Percentiles rank a stretch among this genome's conserved stretches.
Conservation (phyloP, 2,329 filamentous ascomycete species). For the Madurella mycetomatis region DNA sequence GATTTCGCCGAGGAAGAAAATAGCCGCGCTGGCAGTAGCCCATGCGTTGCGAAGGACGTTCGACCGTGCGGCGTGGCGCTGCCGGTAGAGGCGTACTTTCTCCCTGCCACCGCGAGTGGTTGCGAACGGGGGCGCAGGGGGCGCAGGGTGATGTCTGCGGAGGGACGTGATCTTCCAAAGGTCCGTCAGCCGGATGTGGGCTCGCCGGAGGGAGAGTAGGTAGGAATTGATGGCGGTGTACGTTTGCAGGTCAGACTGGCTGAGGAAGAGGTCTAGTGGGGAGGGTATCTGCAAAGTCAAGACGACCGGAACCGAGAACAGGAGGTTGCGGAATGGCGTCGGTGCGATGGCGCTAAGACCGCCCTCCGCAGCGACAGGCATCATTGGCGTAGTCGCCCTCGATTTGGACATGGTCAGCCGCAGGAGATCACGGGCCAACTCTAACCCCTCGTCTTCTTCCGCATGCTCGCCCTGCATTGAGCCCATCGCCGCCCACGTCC, state of each 20-base stretch:
- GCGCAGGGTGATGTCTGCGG: constrained; percentile 70
- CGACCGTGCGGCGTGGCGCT: constrained; percentile 59
- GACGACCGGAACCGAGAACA: constrained; percentile 71
- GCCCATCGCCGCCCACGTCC: constrained; percentile 77
- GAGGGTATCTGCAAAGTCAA: constrained; percentile 69
- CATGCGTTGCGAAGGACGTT: constrained; percentile 75
- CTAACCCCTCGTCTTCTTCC: constrained; percentile 78
- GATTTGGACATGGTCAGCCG: constrained; percentile 59
- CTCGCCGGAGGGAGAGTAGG: constrained; percentile 76
- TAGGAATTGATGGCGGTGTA: constrained; percentile 89
- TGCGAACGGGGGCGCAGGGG: constrained; percentile 60
- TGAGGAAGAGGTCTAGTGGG: constrained; percentile 83
- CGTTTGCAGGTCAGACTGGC: constrained; percentile 66
- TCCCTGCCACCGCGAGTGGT: constrained; percentile 56
- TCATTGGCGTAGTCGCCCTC: constrained; percentile 36
- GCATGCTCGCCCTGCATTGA: constrained; percentile 64
- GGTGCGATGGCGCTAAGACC: constrained; percentile 36
- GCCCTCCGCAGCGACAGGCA: constrained; percentile 30
- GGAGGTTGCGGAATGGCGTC: constrained; percentile 70
- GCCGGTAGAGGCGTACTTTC: constrained; percentile 57
- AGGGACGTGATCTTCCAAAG: constrained; percentile 83
- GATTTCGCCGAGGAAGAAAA: constrained; percentile 85
- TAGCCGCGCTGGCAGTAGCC: constrained; percentile 81
- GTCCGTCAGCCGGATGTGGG: constrained; percentile 77
- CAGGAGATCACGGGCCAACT: constrained; percentile 74